A percentile compares a stretch with the other conserved stretches of the same genome.
Evolutionary conservation across 2,329 filamentous ascomycete species (phyloP).

Genomic region (Pseudomassariella vexata): DNA sequence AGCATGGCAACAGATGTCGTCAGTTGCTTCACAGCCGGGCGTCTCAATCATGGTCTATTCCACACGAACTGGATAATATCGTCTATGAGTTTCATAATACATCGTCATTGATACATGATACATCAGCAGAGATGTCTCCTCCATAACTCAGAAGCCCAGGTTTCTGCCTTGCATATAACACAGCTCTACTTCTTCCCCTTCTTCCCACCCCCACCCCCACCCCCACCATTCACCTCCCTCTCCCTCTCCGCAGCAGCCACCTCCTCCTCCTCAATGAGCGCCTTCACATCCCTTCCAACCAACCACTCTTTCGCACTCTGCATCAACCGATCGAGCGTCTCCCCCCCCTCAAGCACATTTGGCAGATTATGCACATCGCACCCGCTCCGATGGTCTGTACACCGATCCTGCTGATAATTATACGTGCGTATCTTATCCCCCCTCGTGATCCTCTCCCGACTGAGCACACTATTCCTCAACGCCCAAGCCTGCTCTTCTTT

Average conservation of each 20-base stretch:
- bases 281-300: slow-evolving; percentile 66
- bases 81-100: too few relatives aligned
- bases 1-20: too few relatives aligned
- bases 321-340: slow-evolving; percentile 69
- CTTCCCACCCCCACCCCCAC: neutral
- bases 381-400: slow-evolving; percentile 83
- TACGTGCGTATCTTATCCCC: slow-evolving; percentile 94
- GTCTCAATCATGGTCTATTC: too few relatives aligned
- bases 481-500: slow-evolving; percentile 74
- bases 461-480: slow-evolving; percentile 72
- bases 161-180: too few relatives aligned
- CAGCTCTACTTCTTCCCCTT: slow-evolving; percentile 12
- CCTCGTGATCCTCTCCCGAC: slow-evolving; percentile 75
- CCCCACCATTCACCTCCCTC: slow-evolving; percentile 12
- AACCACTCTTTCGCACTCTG: slow-evolving; percentile 74
- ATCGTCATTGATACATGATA: too few relatives aligned
- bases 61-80: too few relatives aligned
- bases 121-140: too few relatives aligned
- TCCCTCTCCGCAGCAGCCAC: slow-evolving; percentile 26
- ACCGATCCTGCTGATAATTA: slow-evolving; percentile 69
- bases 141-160: too few relatives aligned
- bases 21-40: too few relatives aligned
- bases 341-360: slow-evolving; percentile 69
- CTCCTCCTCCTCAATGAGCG: slow-evolving; percentile 60
- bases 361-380: slow-evolving; percentile 75